phyloP scores from a whole-genome alignment of 2,329 filamentous ascomycete genomes.

The Botrytis hyacinthi region DNA sequence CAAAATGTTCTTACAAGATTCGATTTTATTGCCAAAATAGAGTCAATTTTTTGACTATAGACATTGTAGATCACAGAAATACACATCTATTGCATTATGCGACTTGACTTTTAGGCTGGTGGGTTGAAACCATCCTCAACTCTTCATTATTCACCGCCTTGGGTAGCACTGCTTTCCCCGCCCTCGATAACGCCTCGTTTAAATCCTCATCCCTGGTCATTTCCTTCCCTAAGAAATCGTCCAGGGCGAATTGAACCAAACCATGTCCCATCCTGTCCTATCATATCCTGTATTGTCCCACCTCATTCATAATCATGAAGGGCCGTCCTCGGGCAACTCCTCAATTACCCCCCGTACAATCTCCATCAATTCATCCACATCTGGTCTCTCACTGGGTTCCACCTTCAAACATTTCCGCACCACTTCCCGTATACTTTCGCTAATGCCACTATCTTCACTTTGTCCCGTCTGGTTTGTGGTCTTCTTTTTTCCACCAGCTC shows the following conservation, averaged over 20 bases:
- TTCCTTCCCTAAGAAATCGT: background rate
- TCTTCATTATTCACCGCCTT: conserved; percentile 10
- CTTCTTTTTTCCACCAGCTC: conserved; percentile 52
- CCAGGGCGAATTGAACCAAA: background rate
- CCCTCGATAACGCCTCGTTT: conserved; percentile 1
- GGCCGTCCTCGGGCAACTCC: conserved; percentile 60
- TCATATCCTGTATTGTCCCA: background rate
- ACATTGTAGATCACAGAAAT: background rate
- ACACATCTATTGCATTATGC: background rate
- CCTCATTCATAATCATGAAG: conserved; percentile 21
- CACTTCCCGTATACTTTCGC: conserved; percentile 79
- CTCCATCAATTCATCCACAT: conserved; percentile 77
- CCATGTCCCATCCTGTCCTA: background rate
- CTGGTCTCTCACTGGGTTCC: conserved; percentile 82
- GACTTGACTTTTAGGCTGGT: background rate
- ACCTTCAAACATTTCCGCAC: conserved; percentile 83
- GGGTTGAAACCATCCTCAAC: background rate
- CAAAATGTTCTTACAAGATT: background rate
- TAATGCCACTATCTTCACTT: conserved; percentile 54
- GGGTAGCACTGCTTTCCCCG: background rate
- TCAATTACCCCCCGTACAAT: conserved; percentile 74
- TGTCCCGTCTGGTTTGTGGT: conserved; percentile 38
- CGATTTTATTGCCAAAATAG: background rate
- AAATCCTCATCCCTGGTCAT: background rate
- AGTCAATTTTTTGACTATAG: background rate